phyloP scores from a whole-genome alignment of 2,329 filamentous ascomycete genomes.

The Coniochaeta sp. region DNA sequence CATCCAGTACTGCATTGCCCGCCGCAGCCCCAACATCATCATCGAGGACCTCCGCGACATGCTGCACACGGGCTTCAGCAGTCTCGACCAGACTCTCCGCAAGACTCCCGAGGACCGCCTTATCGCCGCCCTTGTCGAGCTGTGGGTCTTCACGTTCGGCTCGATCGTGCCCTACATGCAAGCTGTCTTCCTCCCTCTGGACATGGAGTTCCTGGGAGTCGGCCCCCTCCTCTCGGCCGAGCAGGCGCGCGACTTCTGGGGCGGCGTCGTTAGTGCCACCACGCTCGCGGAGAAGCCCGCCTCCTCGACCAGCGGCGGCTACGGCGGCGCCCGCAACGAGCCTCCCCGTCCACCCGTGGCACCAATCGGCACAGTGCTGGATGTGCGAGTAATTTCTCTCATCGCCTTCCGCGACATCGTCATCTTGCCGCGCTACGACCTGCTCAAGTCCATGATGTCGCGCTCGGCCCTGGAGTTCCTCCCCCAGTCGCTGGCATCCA shows the following conservation, averaged over 20 bases:
- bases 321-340: slow-evolving; percentile 23
- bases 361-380: slow-evolving; percentile 53
- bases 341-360: slow-evolving; percentile 24
- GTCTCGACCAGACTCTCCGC: slow-evolving; percentile 75
- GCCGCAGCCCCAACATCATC: slow-evolving; percentile 61
- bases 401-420: slow-evolving; percentile 83
- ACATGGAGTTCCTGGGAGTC: slow-evolving; percentile 83
- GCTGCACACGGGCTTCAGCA: slow-evolving; percentile 73
- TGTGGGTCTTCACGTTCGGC: slow-evolving; percentile 92
- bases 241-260: slow-evolving; percentile 88
- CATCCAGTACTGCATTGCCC: slow-evolving; percentile 70
- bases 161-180: slow-evolving; percentile 89
- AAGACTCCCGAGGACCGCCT: slow-evolving; percentile 76
- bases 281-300: slow-evolving; percentile 12
- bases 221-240: slow-evolving; percentile 71
- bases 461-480: slow-evolving; percentile 77
- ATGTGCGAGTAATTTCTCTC: slow-evolving; percentile 82
- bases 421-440: slow-evolving; percentile 82
- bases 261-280: slow-evolving; percentile 48
- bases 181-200: slow-evolving; percentile 86
- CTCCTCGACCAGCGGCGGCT: slow-evolving; percentile 21
- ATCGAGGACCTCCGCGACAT: slow-evolving; percentile 72
- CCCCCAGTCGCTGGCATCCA: slow-evolving; percentile 43
- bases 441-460: slow-evolving; percentile 83
- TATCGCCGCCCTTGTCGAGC: slow-evolving; percentile 83